These are phyloP conservation scores for Clarireedia homoeocarpa DNA, from an alignment of 2,329 filamentous ascomycete species.

Conservation along the genomic window DNA sequence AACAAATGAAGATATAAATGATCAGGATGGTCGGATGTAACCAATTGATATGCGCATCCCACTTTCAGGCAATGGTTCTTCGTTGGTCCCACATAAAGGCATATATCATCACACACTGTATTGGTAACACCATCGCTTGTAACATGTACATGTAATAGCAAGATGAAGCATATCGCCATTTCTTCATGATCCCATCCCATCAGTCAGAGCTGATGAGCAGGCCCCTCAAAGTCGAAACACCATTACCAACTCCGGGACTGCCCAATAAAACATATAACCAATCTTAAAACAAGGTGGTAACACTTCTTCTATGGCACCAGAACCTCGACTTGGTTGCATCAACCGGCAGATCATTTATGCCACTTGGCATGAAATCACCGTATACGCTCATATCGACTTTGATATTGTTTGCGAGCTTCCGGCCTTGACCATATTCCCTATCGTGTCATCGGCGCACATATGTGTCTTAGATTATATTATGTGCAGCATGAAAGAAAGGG, in stretches of 20 bases:
- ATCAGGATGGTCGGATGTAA: background rate
- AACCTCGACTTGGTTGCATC: background rate
- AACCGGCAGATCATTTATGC: background rate
- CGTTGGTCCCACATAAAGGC: background rate
- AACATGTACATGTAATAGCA: too few relatives aligned
- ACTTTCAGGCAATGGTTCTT: background rate
- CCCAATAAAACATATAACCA: too few relatives aligned
- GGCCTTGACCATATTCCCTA: background rate
- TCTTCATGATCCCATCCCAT: too few relatives aligned
- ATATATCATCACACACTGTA: background rate
- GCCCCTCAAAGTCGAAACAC: too few relatives aligned
- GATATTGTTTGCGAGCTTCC: background rate
- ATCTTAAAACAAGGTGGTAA: too few relatives aligned
- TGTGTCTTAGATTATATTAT: constrained; percentile 7
- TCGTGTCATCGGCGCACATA: background rate
- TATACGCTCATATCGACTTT: too few relatives aligned
- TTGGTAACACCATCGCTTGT: background rate
- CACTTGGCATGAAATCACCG: background rate
- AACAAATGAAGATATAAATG: constrained; percentile 1
- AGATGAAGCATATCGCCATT: too few relatives aligned
- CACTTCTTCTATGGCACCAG: background rate
- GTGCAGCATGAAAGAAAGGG: background rate
- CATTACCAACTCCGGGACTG: background rate
- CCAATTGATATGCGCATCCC: background rate
- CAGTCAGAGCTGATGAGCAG: too few relatives aligned